These are phyloP conservation scores for Penicillium riverlandense DNA, from an alignment of 495 filamentous ascomycete species.

Conservation along the genomic window DNA sequence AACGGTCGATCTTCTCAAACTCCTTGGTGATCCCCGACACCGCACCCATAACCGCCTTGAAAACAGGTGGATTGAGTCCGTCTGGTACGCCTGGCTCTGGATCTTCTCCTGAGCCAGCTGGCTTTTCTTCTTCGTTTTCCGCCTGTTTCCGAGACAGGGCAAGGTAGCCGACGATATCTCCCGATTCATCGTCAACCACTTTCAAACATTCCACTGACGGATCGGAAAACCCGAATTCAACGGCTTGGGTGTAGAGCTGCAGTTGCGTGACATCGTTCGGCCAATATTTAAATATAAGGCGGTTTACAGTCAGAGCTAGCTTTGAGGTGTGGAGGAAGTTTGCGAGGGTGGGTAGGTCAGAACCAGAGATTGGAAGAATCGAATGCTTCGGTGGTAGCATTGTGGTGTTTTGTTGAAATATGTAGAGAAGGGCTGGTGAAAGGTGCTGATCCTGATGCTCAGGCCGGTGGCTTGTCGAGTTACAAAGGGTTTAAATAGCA, in stretches of 20 bases:
- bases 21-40: background rate
- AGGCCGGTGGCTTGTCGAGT: no score
- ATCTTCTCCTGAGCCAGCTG: background rate
- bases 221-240: conserved; percentile 2
- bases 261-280: conserved; percentile 15
- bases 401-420: background rate
- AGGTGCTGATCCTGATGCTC: no score
- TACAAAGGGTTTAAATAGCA: no score
- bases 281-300: conserved; percentile 22
- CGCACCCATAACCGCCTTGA: conserved; percentile 5
- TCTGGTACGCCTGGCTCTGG: conserved; percentile 1
- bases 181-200: conserved; percentile 8
- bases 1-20: conserved; percentile 6
- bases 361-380: conserved; percentile 5
- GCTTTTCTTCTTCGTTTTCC: background rate
- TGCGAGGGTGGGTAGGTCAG: conserved; percentile 11
- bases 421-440: no score
- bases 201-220: conserved; percentile 2
- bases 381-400: conserved; percentile 8
- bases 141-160: conserved; percentile 2
- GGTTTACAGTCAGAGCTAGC: conserved; percentile 23
- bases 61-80: conserved; percentile 6
- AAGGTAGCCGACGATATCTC: conserved; percentile 13
- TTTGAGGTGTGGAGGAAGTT: conserved; percentile 19
- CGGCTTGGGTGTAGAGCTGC: conserved; percentile 6